phyloP scores from a whole-genome alignment of 129 eudicot species.

The Logfia minima region DNA sequence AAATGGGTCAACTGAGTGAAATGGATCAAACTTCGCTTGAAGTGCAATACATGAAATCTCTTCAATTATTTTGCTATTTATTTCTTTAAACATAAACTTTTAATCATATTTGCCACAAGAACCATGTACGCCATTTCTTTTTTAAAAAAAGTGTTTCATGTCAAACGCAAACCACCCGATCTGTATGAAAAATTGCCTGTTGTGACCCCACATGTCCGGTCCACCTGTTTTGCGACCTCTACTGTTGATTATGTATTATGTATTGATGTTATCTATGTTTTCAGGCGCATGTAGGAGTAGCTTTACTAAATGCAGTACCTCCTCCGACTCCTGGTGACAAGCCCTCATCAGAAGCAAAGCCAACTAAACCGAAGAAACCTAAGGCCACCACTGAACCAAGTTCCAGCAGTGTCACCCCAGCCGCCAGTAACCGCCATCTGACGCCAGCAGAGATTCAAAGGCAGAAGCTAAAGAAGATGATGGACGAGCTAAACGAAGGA shows the following conservation, averaged over 20 bases:
- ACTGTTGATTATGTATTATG: neutral
- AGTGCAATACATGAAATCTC: neutral
- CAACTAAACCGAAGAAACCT: constrained; percentile 47
- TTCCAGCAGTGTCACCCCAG: constrained; percentile 43
- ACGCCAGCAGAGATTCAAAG: constrained; percentile 72
- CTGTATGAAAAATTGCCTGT: neutral
- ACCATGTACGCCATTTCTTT: neutral
- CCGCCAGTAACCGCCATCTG: constrained; percentile 61
- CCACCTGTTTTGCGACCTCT: neutral
- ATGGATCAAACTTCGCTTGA: neutral
- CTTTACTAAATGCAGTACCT: constrained; percentile 75
- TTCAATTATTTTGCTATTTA: neutral
- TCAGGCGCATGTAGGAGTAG: constrained; percentile 94
- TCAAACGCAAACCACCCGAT: neutral
- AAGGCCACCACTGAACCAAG: constrained; percentile 47
- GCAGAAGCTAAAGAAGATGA: constrained; percentile 69
- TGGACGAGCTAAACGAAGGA: constrained; percentile 80
- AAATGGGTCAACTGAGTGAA: constrained; percentile 7
- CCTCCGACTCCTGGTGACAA: constrained; percentile 49
- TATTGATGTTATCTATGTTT: constrained; percentile 17
- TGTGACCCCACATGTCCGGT: neutral
- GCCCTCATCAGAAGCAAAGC: constrained; percentile 48
- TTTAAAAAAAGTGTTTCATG: neutral
- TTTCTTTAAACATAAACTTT: neutral
- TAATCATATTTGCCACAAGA: neutral